Percentiles rank a stretch among this genome's conserved stretches.
Evolutionary conservation across 768 basidiomycete species (phyloP).

Genomic region (Lentinula sp.): DNA sequence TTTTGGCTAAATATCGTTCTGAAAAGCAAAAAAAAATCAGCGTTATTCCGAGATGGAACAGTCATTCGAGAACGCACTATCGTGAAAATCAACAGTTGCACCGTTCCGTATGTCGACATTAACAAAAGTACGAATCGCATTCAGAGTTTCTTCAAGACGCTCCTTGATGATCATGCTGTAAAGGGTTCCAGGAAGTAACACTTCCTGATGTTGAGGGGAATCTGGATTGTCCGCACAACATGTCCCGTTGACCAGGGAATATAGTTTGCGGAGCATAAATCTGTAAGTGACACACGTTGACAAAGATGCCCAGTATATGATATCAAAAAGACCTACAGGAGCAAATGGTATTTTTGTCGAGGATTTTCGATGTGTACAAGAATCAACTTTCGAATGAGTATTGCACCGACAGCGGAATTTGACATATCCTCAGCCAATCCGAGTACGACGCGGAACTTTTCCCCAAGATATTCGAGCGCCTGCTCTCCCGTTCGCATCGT

Average conservation of each 20-base stretch:
- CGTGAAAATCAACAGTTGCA: slow-evolving; percentile 82
- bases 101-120: slow-evolving; percentile 67
- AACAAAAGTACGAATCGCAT: slow-evolving; percentile 65
- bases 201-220: slow-evolving; percentile 98
- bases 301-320: no score
- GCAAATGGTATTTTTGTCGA: slow-evolving; percentile 91
- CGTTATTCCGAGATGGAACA: not conserved
- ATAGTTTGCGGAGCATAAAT: slow-evolving; percentile 97
- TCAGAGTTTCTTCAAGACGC: slow-evolving; percentile 85
- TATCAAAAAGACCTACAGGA: slow-evolving; percentile 58
- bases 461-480: slow-evolving; percentile 91
- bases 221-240: slow-evolving; percentile 96
- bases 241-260: slow-evolving; percentile 81
- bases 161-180: slow-evolving; percentile 99
- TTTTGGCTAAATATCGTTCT: slow-evolving; percentile 81
- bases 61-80: slow-evolving; percentile 48
- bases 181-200: slow-evolving; percentile 85
- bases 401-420: slow-evolving; percentile 73
- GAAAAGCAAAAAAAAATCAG: not conserved
- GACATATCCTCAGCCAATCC: slow-evolving; percentile 92
- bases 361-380: slow-evolving; percentile 85
- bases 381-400: slow-evolving; percentile 79
- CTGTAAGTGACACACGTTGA: slow-evolving; percentile 29
- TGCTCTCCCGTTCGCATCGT: slow-evolving; percentile 82
- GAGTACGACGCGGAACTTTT: slow-evolving; percentile 92